Evolutionary conservation across 2,329 filamentous ascomycete species (phyloP).

Genomic region (Orbilia quercus): DNA sequence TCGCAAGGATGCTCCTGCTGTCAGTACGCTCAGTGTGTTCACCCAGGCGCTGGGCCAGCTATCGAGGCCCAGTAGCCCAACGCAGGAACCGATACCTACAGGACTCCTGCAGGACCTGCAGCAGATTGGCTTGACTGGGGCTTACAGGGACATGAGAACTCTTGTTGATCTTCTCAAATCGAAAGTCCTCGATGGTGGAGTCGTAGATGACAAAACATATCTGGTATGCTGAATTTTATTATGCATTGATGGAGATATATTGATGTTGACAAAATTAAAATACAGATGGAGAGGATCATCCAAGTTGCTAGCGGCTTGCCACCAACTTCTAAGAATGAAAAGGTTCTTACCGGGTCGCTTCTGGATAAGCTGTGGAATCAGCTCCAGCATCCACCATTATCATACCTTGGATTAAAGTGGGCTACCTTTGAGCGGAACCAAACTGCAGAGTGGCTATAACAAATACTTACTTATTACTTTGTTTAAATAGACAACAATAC

Average conservation of each 20-base stretch:
- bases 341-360: conserved; percentile 38
- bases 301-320: conserved; percentile 76
- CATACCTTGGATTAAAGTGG: conserved; percentile 51
- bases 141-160: conserved; percentile 49
- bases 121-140: conserved; percentile 47
- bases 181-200: conserved; percentile 32
- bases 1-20: conserved; percentile 8
- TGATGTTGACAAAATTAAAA: conserved; percentile 3
- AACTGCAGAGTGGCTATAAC: no score
- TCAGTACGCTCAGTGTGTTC: conserved; percentile 32
- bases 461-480: neutral
- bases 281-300: conserved; percentile 60
- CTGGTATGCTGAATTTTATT: no score
- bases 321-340: conserved; percentile 67
- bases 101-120: conserved; percentile 47
- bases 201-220: conserved; percentile 52
- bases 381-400: conserved; percentile 54
- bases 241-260: no score
- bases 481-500: conserved; percentile 37
- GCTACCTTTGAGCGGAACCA: neutral
- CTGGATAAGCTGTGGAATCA: conserved; percentile 56
- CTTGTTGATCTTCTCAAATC: conserved; percentile 51
- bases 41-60: conserved; percentile 36
- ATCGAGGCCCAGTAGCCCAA: conserved; percentile 51
- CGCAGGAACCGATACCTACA: conserved; percentile 48